These are phyloP conservation scores for Morella rubra DNA, from an alignment of 306 rosid genomes.

Conservation along the genomic window DNA sequence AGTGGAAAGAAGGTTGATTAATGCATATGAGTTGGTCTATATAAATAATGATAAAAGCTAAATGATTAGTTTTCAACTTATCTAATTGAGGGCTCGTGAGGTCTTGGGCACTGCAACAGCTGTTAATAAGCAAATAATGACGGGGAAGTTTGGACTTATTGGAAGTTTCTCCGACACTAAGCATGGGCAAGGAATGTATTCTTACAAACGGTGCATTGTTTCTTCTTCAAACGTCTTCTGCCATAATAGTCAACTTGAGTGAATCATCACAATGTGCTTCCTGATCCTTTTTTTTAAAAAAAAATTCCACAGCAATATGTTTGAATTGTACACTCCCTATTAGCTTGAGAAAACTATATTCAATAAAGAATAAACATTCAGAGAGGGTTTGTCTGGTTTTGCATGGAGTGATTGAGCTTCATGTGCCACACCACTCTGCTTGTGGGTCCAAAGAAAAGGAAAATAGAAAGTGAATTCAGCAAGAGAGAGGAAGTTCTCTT, in stretches of 20 bases:
- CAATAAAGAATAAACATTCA: neutral
- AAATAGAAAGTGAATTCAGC: neutral
- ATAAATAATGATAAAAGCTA: slow-evolving; percentile 35
- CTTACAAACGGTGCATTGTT: slow-evolving; percentile 31
- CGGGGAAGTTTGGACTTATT: slow-evolving; percentile 64
- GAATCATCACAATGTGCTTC: slow-evolving; percentile 19
- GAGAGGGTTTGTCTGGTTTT: neutral
- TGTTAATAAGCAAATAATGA: slow-evolving; percentile 48
- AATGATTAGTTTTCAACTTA: slow-evolving; percentile 32
- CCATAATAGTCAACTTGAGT: slow-evolving; percentile 42
- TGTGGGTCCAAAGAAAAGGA: neutral
- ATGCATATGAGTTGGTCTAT: slow-evolving; percentile 33
- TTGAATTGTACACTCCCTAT: too few relatives aligned
- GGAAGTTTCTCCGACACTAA: slow-evolving; percentile 78
- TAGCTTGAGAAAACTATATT: neutral
- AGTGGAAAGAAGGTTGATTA: slow-evolving; percentile 43
- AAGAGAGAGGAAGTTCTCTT: too few relatives aligned
- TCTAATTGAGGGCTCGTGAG: slow-evolving; percentile 42
- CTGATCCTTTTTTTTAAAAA: neutral
- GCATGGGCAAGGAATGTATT: slow-evolving; percentile 82
- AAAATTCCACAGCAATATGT: too few relatives aligned
- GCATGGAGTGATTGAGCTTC: slow-evolving; percentile 19
- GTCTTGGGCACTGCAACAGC: slow-evolving; percentile 52
- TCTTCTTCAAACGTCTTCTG: slow-evolving; percentile 16
- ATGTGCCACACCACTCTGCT: slow-evolving; percentile 2